Conservation (phyloP, 768 basidiomycete species). For the Lactifluus piperatus region DNA sequence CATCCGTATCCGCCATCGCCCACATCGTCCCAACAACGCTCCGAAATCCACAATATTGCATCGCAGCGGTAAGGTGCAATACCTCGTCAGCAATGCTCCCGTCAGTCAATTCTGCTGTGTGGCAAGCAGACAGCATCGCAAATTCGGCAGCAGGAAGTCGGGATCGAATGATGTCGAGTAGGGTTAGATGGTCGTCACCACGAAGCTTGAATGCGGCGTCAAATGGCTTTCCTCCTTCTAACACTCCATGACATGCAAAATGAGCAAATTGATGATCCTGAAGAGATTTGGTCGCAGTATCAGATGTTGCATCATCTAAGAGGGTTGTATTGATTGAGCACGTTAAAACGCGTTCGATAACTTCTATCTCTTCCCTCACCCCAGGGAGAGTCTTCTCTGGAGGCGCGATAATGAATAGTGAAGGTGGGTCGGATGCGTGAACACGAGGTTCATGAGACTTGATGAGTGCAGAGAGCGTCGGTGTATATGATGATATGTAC, state of each 20-base stretch:
- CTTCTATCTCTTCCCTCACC: not conserved
- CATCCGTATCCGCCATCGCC: too few species aligned
- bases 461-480: not conserved
- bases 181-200: not conserved
- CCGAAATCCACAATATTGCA: too few species aligned
- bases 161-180: too few species aligned
- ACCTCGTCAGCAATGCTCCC: too few species aligned
- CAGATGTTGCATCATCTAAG: not conserved
- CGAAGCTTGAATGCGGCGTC: not conserved
- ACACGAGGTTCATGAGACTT: not conserved
- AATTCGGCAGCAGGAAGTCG: constrained; percentile 4
- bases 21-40: too few species aligned
- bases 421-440: not conserved
- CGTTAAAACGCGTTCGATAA: not conserved
- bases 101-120: not conserved
- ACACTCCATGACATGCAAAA: constrained; percentile 4
- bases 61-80: too few species aligned
- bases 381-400: not conserved
- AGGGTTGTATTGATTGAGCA: not conserved
- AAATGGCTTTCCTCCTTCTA: not conserved
- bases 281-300: not conserved
- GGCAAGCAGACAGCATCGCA: constrained; percentile 7
- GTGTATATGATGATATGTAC: not conserved
- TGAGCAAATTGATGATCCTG: not conserved
- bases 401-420: not conserved